Conservation (phyloP, 2,329 filamentous ascomycete genomes). For the Pseudogymnoascus verrucosus region DNA sequence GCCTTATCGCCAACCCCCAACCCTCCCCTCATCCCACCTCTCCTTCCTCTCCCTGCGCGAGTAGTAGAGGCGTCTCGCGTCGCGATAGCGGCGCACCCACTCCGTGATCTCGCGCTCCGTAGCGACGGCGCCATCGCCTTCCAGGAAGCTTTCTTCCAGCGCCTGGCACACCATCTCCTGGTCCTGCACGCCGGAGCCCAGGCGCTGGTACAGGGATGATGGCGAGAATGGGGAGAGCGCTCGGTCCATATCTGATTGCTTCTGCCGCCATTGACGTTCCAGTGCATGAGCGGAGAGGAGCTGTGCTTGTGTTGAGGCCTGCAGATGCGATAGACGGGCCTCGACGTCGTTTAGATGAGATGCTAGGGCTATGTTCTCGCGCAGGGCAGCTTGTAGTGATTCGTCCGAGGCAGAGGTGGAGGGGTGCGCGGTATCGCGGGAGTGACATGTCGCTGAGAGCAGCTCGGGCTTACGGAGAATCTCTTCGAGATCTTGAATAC, state of each 20-base stretch:
- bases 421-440: slow-evolving; percentile 60
- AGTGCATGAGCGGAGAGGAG: slow-evolving; percentile 76
- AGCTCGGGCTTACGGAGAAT: slow-evolving; percentile 58
- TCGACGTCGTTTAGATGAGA: slow-evolving; percentile 54
- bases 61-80: slow-evolving; percentile 71
- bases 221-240: slow-evolving; percentile 80
- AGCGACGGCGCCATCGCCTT: slow-evolving; percentile 42
- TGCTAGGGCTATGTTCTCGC: slow-evolving; percentile 65
- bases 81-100: slow-evolving; percentile 74
- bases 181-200: slow-evolving; percentile 70
- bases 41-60: slow-evolving; percentile 79
- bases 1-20: slow-evolving; percentile 80
- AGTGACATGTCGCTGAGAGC: slow-evolving; percentile 66
- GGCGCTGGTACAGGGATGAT: slow-evolving; percentile 73
- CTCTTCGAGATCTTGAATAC: slow-evolving; percentile 70
- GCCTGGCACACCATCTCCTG: slow-evolving; percentile 74
- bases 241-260: slow-evolving; percentile 81
- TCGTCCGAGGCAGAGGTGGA: slow-evolving; percentile 59
- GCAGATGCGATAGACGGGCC: slow-evolving; percentile 47
- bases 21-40: slow-evolving; percentile 90
- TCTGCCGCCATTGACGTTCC: slow-evolving; percentile 85
- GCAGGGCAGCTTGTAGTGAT: slow-evolving; percentile 55
- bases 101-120: slow-evolving; percentile 77
- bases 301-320: slow-evolving; percentile 68
- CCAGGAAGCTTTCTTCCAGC: slow-evolving; percentile 85